Percentiles rank a stretch among this genome's conserved stretches.
Conservation (phyloP, 1,284 basidiomycete genomes). For the Cystobasidiaceae sp. region DNA sequence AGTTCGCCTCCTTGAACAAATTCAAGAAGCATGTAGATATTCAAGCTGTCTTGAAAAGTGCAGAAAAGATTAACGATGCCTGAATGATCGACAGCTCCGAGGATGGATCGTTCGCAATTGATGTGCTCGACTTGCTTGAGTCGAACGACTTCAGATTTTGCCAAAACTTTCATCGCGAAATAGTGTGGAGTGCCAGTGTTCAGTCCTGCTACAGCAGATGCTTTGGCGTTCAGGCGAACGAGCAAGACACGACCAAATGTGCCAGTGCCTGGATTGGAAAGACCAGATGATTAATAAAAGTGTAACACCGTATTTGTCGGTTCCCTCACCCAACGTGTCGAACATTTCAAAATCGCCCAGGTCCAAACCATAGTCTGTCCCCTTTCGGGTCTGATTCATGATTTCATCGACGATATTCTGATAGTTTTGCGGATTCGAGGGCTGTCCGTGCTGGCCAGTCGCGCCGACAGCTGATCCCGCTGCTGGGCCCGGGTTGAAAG, state of each 20-base stretch:
- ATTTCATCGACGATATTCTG: constrained; percentile 28
- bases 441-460: background rate
- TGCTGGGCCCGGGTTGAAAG: no score
- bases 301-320: no score
- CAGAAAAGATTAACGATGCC: constrained; percentile 55
- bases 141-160: constrained; percentile 53
- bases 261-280: constrained; percentile 35
- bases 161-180: constrained; percentile 51
- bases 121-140: constrained; percentile 57
- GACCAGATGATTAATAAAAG: no score
- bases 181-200: constrained; percentile 35
- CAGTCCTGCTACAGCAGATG: constrained; percentile 20
- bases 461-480: background rate
- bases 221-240: constrained; percentile 32
- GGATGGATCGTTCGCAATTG: constrained; percentile 53
- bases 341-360: constrained; percentile 42
- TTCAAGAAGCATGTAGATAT: constrained; percentile 55
- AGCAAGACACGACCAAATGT: constrained; percentile 42
- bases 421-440: constrained; percentile 3
- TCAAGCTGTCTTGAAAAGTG: constrained; percentile 51
- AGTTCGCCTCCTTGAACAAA: constrained; percentile 54
- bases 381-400: constrained; percentile 34
- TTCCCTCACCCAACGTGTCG: constrained; percentile 41
- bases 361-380: constrained; percentile 38
- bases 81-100: constrained; percentile 54